These are phyloP conservation scores for Syncephalis plumigaleata DNA, from an alignment of 371 early-diverging fungal genomes.

Conservation along the genomic window DNA sequence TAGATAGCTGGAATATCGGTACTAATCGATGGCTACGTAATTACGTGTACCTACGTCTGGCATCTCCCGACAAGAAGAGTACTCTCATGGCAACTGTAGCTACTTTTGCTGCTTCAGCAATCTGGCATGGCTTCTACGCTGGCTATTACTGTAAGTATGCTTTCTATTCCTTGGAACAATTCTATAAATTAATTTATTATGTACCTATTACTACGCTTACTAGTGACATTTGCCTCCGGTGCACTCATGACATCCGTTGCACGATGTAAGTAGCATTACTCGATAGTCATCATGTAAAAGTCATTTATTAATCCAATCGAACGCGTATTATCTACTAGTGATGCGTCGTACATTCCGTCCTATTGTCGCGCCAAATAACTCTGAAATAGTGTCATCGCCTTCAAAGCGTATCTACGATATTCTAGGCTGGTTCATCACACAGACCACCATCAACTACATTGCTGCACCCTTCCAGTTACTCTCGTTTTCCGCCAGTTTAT, in stretches of 20 bases:
- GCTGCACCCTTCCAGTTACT: conserved; percentile 56
- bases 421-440: conserved; percentile 40
- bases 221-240: not conserved
- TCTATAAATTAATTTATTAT: too few relatives aligned
- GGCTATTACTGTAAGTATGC: conserved; percentile 67
- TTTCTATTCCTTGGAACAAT: too few relatives aligned
- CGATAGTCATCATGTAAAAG: too few relatives aligned
- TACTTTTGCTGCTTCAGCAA: conserved; percentile 64
- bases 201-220: too few relatives aligned
- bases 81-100: conserved; percentile 26
- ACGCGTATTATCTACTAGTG: conserved; percentile 4
- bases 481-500: conserved; percentile 23
- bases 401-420: conserved; percentile 32
- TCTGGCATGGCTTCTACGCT: conserved; percentile 93
- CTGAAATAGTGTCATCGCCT: conserved; percentile 13
- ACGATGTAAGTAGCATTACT: conserved; percentile 14
- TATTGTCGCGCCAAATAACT: conserved; percentile 15
- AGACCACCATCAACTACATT: conserved; percentile 41
- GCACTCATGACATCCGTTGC: conserved; percentile 11
- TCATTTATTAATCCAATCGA: too few relatives aligned
- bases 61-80: conserved; percentile 27
- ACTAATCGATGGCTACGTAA: conserved; percentile 74
- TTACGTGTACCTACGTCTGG: conserved; percentile 62
- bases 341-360: conserved; percentile 56
- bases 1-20: conserved; percentile 77